Evolutionary conservation across 805 yeast genomes (phyloP).

Genomic region (Saccharomycopsis fibuligera): DNA sequence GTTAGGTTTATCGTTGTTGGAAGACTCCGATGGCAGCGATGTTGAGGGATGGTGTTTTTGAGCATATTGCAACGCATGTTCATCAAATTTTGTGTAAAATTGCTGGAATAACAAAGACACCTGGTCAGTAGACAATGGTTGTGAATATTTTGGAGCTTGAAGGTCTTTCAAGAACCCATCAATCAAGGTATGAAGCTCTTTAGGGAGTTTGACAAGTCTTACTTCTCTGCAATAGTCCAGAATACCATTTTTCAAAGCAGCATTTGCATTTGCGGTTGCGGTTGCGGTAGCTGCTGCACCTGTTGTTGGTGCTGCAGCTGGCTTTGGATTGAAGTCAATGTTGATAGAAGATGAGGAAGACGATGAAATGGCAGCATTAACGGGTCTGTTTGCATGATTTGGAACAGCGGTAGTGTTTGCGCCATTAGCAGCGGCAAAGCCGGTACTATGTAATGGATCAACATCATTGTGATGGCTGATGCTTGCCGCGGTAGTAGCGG

Average conservation of each 20-base stretch:
- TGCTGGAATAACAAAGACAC: constrained; percentile 18
- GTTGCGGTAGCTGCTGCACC: background rate
- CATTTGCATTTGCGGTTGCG: background rate
- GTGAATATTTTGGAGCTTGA: constrained; percentile 20
- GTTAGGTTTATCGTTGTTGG: background rate
- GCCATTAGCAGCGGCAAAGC: background rate
- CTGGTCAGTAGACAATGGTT: constrained; percentile 20
- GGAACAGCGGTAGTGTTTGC: background rate
- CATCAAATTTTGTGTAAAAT: constrained; percentile 18
- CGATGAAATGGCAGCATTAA: background rate
- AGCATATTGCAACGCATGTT: background rate
- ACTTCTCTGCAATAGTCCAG: constrained; percentile 10
- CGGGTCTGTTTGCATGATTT: background rate
- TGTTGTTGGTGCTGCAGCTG: background rate
- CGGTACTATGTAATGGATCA: background rate
- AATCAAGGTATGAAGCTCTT: constrained; percentile 1
- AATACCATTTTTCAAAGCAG: background rate
- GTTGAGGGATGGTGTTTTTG: too few species aligned
- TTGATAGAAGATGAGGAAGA: background rate
- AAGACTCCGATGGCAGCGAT: background rate
- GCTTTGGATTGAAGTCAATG: background rate
- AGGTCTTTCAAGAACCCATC: constrained; percentile 17
- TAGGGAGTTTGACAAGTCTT: constrained; percentile 8
- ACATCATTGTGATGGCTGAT: background rate
- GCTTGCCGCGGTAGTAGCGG: background rate